Base-by-base conservation (phyloP, 805 yeast genomes). In the Pichia eremophila region DNA sequence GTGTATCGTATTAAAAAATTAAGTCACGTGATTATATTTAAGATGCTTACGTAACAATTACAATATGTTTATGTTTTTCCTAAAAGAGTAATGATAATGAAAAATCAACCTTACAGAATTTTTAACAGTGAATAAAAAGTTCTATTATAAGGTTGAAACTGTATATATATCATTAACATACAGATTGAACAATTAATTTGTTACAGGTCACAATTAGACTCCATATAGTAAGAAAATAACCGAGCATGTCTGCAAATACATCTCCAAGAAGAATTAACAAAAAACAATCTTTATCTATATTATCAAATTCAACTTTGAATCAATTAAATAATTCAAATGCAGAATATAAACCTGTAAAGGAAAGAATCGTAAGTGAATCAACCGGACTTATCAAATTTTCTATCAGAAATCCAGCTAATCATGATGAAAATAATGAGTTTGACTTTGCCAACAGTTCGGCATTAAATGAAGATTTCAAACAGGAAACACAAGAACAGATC, bases 331-430 rank as follows among this genome's bases (percentile, higher is more conserved):
- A 53, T 41, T 19, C 17, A 5, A 41, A 39, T 17, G 29, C 43
- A 7, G 27, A 34, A 14, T 34, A 43, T 4, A 63, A 57, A 35
- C 67, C 67, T 9, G 49, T 58, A 2, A 67, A 58, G 38, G 70
- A 70, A 47, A 59, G 80, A 49, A 57, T 74, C 12, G 63, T 73
- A 14, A 74, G 79, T 53, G 75, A 72, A 50, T 64, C 73, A 8
- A 76, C 81, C 0, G 81, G 82, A 0, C 57, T 76, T 36, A 74
- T 67, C 17, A 75, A 73, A 51, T 72, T 75, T 53, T 61, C 73
- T 0, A 47, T 71, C 25, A 46, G 52, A 27, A 59, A 55, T 27
- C 41, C 51, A 3, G 32, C 50, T 17, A 17, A 39, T 12, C 22
- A 39, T 18, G 34, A 14, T 27, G 41, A 40, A 10, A 46, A 35